Evolutionary conservation across 208 protist genomes (phyloP).

Genomic region (Crithidia brevicula): DNA sequence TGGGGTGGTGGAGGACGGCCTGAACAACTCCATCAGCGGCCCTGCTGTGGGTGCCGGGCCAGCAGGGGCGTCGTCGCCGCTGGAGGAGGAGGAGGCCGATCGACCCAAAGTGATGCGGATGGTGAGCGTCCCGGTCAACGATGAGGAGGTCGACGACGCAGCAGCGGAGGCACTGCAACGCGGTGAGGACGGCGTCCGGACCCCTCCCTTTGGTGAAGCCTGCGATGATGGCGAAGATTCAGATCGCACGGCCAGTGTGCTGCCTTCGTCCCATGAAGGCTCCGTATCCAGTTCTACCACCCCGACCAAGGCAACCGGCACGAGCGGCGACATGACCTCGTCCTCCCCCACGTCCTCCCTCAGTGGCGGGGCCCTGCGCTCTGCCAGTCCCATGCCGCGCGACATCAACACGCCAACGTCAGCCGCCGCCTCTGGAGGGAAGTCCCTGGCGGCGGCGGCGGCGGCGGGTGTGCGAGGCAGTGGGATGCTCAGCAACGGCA

Average conservation of each 20-base stretch:
- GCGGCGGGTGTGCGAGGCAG: too few species aligned
- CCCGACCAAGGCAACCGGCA: slow-evolving; percentile 21
- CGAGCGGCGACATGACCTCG: neutral
- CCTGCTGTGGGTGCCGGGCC: neutral
- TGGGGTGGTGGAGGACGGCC: slow-evolving; percentile 2
- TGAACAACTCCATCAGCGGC: neutral
- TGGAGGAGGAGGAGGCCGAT: neutral
- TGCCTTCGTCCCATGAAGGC: slow-evolving; percentile 35
- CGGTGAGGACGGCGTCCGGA: slow-evolving; percentile 2
- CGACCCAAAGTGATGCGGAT: slow-evolving; percentile 16
- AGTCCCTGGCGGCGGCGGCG: neutral
- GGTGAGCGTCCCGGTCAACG: slow-evolving; percentile 15
- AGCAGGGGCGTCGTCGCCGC: neutral
- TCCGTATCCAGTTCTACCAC: slow-evolving; percentile 34
- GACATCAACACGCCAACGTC: neutral
- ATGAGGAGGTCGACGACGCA: slow-evolving; percentile 14
- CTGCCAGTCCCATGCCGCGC: slow-evolving; percentile 1
- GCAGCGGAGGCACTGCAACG: neutral
- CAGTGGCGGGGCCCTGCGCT: neutral
- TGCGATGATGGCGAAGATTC: slow-evolving; percentile 29
- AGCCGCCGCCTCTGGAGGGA: neutral
- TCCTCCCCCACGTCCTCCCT: neutral
- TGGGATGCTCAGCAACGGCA: slow-evolving; percentile 5
- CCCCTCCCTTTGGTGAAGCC: slow-evolving; percentile 1
- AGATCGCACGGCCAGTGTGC: slow-evolving; percentile 51